Conservation (phyloP, 495 filamentous ascomycete species). For the Penicillium atrosanguineum region DNA sequence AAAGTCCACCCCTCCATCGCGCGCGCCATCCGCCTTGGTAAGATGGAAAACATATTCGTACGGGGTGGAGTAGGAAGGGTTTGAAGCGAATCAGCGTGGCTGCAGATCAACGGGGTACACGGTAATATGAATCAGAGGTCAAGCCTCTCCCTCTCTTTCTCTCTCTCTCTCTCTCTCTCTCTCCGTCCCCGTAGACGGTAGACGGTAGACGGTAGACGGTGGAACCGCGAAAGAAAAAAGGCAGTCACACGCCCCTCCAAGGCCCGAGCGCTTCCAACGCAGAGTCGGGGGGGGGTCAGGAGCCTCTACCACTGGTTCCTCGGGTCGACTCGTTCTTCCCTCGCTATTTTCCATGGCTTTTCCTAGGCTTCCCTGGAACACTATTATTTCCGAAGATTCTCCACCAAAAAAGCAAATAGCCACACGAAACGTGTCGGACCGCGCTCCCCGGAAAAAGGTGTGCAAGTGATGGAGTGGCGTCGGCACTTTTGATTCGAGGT, state of each 20-base stretch:
- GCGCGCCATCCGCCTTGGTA: slow-evolving; percentile 5
- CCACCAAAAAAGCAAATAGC: slow-evolving; percentile 7
- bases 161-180: too few relatives aligned
- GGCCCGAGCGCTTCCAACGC: slow-evolving; percentile 21
- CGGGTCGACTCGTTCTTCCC: neutral
- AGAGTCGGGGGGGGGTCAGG: slow-evolving; percentile 28
- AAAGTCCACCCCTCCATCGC: neutral
- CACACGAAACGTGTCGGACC: slow-evolving; percentile 11
- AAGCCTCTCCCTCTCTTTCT: too few relatives aligned
- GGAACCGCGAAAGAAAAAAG: slow-evolving; percentile 4
- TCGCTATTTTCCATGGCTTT: neutral
- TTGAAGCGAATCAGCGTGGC: slow-evolving; percentile 17
- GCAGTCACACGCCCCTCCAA: slow-evolving; percentile 19
- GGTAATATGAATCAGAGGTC: too few relatives aligned
- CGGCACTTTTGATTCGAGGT: slow-evolving; percentile 22
- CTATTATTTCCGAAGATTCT: neutral
- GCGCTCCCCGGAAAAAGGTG: slow-evolving; percentile 14
- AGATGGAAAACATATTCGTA: slow-evolving; percentile 16
- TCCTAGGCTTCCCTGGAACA: neutral
- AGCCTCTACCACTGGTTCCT: slow-evolving; percentile 32
- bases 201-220: slow-evolving; percentile 2
- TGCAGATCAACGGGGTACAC: slow-evolving; percentile 23
- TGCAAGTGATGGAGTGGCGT: slow-evolving; percentile 20
- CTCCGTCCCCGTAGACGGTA: too few relatives aligned
- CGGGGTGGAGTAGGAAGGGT: slow-evolving; percentile 9